These are phyloP conservation scores for Maudiozyma barnettii DNA, from an alignment of 805 yeast species.

Conservation along the genomic window DNA sequence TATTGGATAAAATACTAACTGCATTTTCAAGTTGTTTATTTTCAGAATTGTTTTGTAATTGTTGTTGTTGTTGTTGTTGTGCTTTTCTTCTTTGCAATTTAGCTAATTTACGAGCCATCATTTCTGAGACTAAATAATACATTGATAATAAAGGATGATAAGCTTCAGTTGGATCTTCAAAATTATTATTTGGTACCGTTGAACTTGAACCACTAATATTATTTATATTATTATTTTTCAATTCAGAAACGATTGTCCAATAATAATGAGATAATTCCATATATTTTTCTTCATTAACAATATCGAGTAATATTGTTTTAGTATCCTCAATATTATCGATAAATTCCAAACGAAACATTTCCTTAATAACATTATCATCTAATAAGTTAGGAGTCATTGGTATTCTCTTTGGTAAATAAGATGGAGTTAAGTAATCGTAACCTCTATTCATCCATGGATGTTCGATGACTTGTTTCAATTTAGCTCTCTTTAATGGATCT, in stretches of 20 bases:
- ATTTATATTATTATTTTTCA: constrained; percentile 2
- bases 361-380: constrained; percentile 51
- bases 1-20: constrained; percentile 1
- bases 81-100: constrained; percentile 31
- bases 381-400: constrained; percentile 43
- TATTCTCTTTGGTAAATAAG: constrained; percentile 64
- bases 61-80: constrained; percentile 7
- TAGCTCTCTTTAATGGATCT: constrained; percentile 72
- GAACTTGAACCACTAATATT: neutral
- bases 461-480: constrained; percentile 62
- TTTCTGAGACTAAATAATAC: constrained; percentile 79
- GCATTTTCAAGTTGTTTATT: constrained; percentile 6
- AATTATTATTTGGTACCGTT: constrained; percentile 2
- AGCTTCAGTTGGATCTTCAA: constrained; percentile 71
- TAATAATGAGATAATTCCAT: constrained; percentile 19
- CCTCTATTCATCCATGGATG: constrained; percentile 97
- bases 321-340: constrained; percentile 55
- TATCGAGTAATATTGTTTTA: constrained; percentile 42
- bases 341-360: constrained; percentile 71
- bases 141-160: constrained; percentile 85
- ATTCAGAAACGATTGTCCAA: constrained; percentile 17
- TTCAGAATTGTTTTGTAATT: constrained; percentile 3
- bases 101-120: constrained; percentile 58
- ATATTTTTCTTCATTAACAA: constrained; percentile 60
- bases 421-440: constrained; percentile 57